Evolutionary conservation across 768 basidiomycete species (phyloP).

Genomic region (Neoboletus brunneissimus): DNA sequence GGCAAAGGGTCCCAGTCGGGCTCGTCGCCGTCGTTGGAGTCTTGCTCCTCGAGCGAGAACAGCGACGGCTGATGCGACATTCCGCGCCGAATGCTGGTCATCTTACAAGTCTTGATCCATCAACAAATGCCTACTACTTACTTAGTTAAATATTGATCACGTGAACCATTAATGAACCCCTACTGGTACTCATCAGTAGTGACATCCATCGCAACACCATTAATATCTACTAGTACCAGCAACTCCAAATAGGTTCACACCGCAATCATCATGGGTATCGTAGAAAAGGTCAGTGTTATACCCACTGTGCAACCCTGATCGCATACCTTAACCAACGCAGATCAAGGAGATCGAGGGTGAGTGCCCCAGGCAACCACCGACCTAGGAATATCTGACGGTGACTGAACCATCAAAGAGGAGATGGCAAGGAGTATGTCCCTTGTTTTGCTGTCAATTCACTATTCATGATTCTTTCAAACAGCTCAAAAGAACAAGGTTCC

Average conservation of each 20-base stretch:
- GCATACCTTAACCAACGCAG: conserved; percentile 37
- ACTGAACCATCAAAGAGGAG: conserved; percentile 63
- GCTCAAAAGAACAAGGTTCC: conserved; percentile 93
- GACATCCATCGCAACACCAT: background rate
- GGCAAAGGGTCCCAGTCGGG: conserved; percentile 42
- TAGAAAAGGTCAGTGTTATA: conserved; percentile 74
- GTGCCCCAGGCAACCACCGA: conserved; percentile 23
- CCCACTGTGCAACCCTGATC: background rate
- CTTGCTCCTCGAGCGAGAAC: conserved; percentile 61
- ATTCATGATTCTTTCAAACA: conserved; percentile 27
- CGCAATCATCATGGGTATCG: conserved; percentile 72
- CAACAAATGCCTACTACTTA: background rate
- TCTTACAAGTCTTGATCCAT: conserved; percentile 5
- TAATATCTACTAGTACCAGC: background rate
- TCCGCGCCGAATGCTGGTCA: conserved; percentile 26
- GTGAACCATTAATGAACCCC: background rate
- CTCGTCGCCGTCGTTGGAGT: conserved; percentile 44
- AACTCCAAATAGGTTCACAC: background rate
- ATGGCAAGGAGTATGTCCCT: conserved; percentile 88
- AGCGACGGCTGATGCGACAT: conserved; percentile 59
- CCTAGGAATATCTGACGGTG: conserved; percentile 9
- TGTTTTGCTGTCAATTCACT: background rate
- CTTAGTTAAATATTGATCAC: conserved; percentile 2
- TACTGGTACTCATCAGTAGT: too few relatives aligned
- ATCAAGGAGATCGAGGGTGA: conserved; percentile 95